A percentile compares a stretch with the other conserved stretches of the same genome.
These are phyloP conservation scores for Talaromyces liani DNA, from an alignment of 495 filamentous ascomycete genomes.

Conservation along the genomic window DNA sequence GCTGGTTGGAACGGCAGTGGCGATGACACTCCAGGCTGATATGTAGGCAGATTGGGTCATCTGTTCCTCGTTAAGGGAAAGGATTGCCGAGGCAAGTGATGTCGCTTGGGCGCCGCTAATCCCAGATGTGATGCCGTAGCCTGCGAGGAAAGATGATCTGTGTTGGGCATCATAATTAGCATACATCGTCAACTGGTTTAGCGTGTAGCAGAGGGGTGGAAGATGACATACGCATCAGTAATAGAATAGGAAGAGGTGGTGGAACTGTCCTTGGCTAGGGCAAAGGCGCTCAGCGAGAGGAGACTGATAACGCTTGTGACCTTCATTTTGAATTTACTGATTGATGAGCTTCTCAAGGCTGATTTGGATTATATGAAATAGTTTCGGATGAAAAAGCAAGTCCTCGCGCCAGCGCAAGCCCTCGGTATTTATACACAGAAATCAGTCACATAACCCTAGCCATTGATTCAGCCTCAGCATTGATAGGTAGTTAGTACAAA, in stretches of 20 bases:
- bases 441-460: too few species aligned
- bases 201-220: neutral
- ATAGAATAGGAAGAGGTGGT: slow-evolving; percentile 28
- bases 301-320: neutral
- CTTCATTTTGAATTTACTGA: neutral
- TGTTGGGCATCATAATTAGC: neutral
- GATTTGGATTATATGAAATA: too few species aligned
- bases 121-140: slow-evolving; percentile 1
- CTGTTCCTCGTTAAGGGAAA: neutral
- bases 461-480: too few species aligned
- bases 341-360: too few species aligned
- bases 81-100: slow-evolving; percentile 7
- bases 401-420: too few species aligned
- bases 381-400: too few species aligned
- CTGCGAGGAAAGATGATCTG: slow-evolving; percentile 11
- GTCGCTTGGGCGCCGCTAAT: slow-evolving; percentile 9
- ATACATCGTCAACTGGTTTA: neutral
- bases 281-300: neutral
- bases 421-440: too few species aligned
- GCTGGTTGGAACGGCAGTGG: neutral
- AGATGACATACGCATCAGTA: slow-evolving; percentile 9
- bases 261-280: slow-evolving; percentile 17
- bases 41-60: neutral
- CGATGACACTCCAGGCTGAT: slow-evolving; percentile 1
- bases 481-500: too few species aligned